Base-by-base conservation (phyloP, 371 early-diverging fungal species). In the Chytridiales sp. region DNA sequence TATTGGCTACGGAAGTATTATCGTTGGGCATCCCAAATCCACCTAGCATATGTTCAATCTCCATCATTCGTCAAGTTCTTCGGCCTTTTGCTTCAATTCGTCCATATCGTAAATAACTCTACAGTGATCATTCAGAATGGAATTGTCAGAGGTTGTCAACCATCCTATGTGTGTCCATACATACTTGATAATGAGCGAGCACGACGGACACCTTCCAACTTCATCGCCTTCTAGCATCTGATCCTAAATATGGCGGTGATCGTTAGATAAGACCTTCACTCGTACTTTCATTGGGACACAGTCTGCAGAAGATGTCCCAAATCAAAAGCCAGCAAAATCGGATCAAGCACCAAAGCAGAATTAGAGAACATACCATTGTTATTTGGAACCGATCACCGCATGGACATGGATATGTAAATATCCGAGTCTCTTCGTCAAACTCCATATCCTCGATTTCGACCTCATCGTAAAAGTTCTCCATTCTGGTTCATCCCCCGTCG, bases 301-400 rank as follows among this genome's bases (percentile, higher is more conserved):
- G 21, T n/a, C n/a, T n/a, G n/a, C n/a, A n/a, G n/a, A n/a, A n/a
- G n/a, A n/a, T n/a, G n/a, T n/a, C n/a, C n/a, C n/a, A n/a, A n/a
- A n/a, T n/a, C n/a, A n/a, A n/a, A n/a, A n/a, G n/a, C n/a, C n/a
- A n/a, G n/a, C n/a, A n/a, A n/a, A n/a, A n/a, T n/a, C n/a, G n/a
- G n/a, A n/a, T n/a, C n/a, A n/a, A n/a, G n/a, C n/a, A n/a, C n/a
- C n/a, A n/a, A n/a, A n/a, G n/a, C n/a, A n/a, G n/a, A n/a, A n/a
- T n/a, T n/a, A n/a, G n/a, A n/a, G n/a, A n/a, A 39, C 62, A 41
- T 77, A 87, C 88, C 59, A 82, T 56, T n/a, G 87, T 85, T 62
- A 99, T 98, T 65, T 89, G 85, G 73, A 99, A 99, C 40, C 84
- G 83, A 80, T 99, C 99, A n/a, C 99, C 99, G 75, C 99, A 99